phyloP scores from a whole-genome alignment of 305 asterid genomes.

The Salvia sclarea region DNA sequence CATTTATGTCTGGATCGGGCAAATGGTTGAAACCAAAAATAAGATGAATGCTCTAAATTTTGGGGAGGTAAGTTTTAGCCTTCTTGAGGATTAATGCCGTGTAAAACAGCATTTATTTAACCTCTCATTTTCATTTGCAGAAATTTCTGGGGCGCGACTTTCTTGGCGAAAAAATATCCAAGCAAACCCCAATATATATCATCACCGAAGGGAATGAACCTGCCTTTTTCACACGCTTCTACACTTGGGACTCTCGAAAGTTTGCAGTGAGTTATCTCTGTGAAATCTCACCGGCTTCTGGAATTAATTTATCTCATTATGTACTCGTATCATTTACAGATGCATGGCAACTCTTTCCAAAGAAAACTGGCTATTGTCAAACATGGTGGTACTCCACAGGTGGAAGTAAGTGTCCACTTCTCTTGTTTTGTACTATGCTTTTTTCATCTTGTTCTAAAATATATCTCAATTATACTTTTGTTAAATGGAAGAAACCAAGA shows the following conservation, averaged over 20 bases:
- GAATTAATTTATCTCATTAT: slow-evolving; percentile 28
- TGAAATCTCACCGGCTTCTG: not conserved
- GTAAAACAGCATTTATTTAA: not conserved
- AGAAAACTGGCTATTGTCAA: slow-evolving; percentile 76
- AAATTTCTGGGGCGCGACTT: slow-evolving; percentile 80
- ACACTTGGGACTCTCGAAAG: slow-evolving; percentile 83
- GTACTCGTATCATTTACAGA: slow-evolving; percentile 50
- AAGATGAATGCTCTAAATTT: slow-evolving; percentile 63
- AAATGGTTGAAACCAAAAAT: slow-evolving; percentile 63
- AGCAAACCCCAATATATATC: slow-evolving; percentile 68
- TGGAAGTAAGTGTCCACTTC: slow-evolving; percentile 58
- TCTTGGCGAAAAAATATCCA: slow-evolving; percentile 76
- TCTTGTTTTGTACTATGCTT: not conserved
- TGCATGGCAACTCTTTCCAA: slow-evolving; percentile 97
- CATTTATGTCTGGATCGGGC: slow-evolving; percentile 93
- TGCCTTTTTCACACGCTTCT: slow-evolving; percentile 78
- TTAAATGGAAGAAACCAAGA: slow-evolving; percentile 67
- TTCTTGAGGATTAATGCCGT: not conserved
- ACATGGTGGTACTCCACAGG: slow-evolving; percentile 60
- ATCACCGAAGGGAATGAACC: slow-evolving; percentile 91
- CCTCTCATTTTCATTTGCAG: slow-evolving; percentile 44
- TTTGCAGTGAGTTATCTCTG: slow-evolving; percentile 57
- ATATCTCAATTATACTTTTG: not conserved
- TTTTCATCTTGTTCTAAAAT: too few species aligned
- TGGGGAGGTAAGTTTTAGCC: slow-evolving; percentile 64